phyloP scores from a whole-genome alignment of 352 stramenopile genomes.

The Pythium aphanidermatum region DNA sequence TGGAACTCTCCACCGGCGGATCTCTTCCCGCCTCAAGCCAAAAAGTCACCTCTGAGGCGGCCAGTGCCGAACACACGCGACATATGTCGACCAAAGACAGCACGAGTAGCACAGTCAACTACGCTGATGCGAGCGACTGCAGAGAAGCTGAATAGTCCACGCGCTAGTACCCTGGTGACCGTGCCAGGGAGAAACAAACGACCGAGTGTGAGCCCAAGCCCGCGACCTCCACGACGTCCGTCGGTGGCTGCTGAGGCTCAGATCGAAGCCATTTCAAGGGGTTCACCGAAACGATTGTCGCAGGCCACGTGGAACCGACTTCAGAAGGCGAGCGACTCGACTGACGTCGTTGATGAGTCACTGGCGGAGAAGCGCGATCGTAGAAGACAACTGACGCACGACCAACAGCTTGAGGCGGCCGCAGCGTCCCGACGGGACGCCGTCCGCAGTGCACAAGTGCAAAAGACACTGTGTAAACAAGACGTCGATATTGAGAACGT shows the following conservation, averaged over 20 bases:
- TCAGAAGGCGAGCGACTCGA: constrained; percentile 13
- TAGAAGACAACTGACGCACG: constrained; percentile 11
- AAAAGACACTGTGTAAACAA: constrained; percentile 26
- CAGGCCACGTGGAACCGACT: constrained; percentile 19
- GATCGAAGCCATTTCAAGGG: constrained; percentile 14
- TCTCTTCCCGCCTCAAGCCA: constrained; percentile 8
- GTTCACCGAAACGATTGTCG: constrained; percentile 17
- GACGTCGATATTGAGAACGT: constrained; percentile 67
- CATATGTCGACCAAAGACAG: constrained; percentile 3
- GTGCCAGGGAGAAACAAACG: neutral
- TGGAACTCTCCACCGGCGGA: constrained; percentile 23
- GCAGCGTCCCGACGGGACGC: constrained; percentile 7
- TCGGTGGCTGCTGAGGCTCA: constrained; percentile 13
- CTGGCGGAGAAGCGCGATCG: neutral
- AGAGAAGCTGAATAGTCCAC: neutral
- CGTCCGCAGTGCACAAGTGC: constrained; percentile 15
- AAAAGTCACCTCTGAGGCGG: constrained; percentile 2
- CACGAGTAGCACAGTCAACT: neutral
- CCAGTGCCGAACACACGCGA: neutral
- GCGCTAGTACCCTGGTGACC: neutral
- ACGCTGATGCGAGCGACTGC: neutral
- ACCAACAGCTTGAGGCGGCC: constrained; percentile 17
- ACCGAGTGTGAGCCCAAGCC: neutral
- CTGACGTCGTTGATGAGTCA: constrained; percentile 1
- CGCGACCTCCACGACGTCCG: neutral